Conservation (phyloP, 2,329 filamentous ascomycete species). For the Aspergillus candidus region DNA sequence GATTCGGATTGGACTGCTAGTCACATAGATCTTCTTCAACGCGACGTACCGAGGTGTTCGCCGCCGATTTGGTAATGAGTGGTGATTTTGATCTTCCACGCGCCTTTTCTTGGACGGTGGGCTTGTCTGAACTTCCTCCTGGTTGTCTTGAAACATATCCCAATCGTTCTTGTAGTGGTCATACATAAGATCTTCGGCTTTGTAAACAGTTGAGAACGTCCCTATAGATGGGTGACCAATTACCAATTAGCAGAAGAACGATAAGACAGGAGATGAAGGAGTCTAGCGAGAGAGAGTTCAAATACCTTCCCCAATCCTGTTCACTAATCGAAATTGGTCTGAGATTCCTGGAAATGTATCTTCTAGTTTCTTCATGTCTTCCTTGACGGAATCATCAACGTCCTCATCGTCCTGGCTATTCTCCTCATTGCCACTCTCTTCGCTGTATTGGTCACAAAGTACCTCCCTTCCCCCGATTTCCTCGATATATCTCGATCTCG, state of each 20-base stretch:
- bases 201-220: conserved; percentile 98
- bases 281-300: background rate
- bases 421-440: conserved; percentile 22
- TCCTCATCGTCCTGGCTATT: conserved; percentile 32
- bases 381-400: conserved; percentile 53
- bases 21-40: conserved; percentile 99
- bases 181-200: conserved; percentile 88
- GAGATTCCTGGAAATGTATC: conserved; percentile 77
- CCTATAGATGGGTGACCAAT: conserved; percentile 48
- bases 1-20: conserved; percentile 86
- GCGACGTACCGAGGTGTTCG: conserved; percentile 73
- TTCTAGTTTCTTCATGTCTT: conserved; percentile 84
- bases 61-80: conserved; percentile 31
- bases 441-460: conserved; percentile 7
- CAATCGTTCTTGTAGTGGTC: conserved; percentile 78
- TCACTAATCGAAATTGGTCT: conserved; percentile 81
- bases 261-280: background rate
- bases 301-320: conserved; percentile 90
- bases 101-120: conserved; percentile 56
- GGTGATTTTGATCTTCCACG: conserved; percentile 34
- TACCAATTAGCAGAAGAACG: conserved; percentile 1
- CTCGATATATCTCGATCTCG: conserved; percentile 9
- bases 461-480: conserved; percentile 16
- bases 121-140: conserved; percentile 60
- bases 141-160: conserved; percentile 63